Evolutionary conservation across 495 filamentous ascomycete species (phyloP).

Genomic region (Penicillium mononematosum): DNA sequence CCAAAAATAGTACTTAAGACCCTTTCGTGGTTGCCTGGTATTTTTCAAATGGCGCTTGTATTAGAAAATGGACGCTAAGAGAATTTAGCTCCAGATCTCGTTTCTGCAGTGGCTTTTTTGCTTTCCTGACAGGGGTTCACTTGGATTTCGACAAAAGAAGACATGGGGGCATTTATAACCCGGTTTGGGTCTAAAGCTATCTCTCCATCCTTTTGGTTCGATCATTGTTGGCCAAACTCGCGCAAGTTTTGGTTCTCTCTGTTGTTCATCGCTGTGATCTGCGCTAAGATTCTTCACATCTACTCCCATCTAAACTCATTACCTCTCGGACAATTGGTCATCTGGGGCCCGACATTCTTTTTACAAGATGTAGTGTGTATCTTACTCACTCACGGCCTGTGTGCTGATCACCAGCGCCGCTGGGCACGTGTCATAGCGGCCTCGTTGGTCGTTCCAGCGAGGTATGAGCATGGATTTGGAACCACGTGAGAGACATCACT

Average conservation of each 20-base stretch:
- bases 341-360: conserved; percentile 44
- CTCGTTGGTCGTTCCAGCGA: conserved; percentile 26
- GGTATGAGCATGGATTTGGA: conserved; percentile 18
- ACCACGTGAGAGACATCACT: neutral
- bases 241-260: conserved; percentile 41
- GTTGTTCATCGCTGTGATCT: conserved; percentile 32
- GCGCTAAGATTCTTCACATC: conserved; percentile 40
- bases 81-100: no score
- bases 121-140: no score
- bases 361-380: conserved; percentile 38
- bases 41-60: no score
- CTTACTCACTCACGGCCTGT: conserved; percentile 26
- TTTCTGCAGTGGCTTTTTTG: no score
- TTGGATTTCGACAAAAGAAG: no score
- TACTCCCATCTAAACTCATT: conserved; percentile 40
- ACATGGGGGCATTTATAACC: neutral
- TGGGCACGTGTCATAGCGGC: conserved; percentile 24
- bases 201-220: conserved; percentile 28
- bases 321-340: conserved; percentile 28
- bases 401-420: conserved; percentile 26
- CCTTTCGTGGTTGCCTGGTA: no score
- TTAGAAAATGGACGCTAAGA: no score
- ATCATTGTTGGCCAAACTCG: conserved; percentile 33
- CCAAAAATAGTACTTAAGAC: no score
- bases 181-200: neutral